These are phyloP conservation scores for Suaeda aralocaspica DNA, from an alignment of 148 eudicot genomes.

Conservation along the genomic window DNA sequence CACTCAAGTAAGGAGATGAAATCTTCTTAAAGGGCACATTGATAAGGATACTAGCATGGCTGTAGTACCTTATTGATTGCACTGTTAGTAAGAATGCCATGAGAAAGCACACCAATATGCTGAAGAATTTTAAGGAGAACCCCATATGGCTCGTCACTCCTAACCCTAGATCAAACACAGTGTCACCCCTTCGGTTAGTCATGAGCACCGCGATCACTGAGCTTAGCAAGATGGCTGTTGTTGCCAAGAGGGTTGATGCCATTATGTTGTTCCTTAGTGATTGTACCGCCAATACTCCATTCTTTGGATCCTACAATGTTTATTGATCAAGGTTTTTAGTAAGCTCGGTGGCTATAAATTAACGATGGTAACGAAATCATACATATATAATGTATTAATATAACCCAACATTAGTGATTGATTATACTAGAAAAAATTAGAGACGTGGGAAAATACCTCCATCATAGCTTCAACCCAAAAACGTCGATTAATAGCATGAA, in stretches of 20 bases:
- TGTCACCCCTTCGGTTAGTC: constrained; percentile 29
- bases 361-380: too few species aligned
- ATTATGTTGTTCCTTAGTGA: constrained; percentile 92
- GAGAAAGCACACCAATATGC: constrained; percentile 72
- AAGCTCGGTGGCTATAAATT: too few species aligned
- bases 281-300: constrained; percentile 80
- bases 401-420: too few species aligned
- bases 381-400: too few species aligned
- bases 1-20: constrained; percentile 35
- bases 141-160: constrained; percentile 47
- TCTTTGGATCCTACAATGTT: constrained; percentile 65
- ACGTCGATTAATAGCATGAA: constrained; percentile 78
- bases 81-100: constrained; percentile 60
- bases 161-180: constrained; percentile 23
- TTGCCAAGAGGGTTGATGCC: constrained; percentile 88
- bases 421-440: too few species aligned
- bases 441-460: constrained; percentile 45
- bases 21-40: constrained; percentile 66
- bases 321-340: too few species aligned
- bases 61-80: constrained; percentile 81
- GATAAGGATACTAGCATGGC: constrained; percentile 82
- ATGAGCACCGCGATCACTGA: constrained; percentile 75
- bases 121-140: constrained; percentile 61
- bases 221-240: constrained; percentile 79
- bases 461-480: constrained; percentile 83